These are phyloP conservation scores for Boletus vermiculosoides DNA, from an alignment of 768 basidiomycete genomes.

Conservation along the genomic window DNA sequence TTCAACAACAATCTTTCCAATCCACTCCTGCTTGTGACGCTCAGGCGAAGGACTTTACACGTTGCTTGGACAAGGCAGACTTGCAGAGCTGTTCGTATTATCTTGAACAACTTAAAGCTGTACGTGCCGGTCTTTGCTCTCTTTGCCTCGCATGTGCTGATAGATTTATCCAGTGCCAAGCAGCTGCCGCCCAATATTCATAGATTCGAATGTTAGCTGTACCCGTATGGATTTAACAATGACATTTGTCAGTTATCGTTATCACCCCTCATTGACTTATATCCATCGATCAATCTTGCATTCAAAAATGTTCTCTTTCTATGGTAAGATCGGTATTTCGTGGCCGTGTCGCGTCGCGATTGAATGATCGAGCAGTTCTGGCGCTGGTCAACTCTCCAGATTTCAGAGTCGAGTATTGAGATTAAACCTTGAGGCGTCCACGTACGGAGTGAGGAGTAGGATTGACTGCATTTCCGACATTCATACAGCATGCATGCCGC, in stretches of 20 bases:
- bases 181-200: slow-evolving; percentile 63
- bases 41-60: slow-evolving; percentile 87
- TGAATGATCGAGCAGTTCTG: not conserved
- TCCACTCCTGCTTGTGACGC: slow-evolving; percentile 57
- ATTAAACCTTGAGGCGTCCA: not conserved
- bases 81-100: slow-evolving; percentile 81
- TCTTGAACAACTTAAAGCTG: slow-evolving; percentile 84
- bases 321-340: not conserved
- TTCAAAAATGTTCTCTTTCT: not conserved
- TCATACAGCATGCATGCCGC: not conserved
- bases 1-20: slow-evolving; percentile 45
- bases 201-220: slow-evolving; percentile 12
- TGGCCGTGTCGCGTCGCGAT: not conserved
- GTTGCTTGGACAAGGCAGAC: slow-evolving; percentile 80
- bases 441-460: not conserved
- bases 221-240: slow-evolving; percentile 7
- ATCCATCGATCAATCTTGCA: not conserved
- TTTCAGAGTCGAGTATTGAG: not conserved
- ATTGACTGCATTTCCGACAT: not conserved
- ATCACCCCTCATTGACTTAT: slow-evolving; percentile 3
- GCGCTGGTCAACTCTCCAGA: not conserved
- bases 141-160: slow-evolving; percentile 10
- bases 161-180: slow-evolving; percentile 56
- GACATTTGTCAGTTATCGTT: slow-evolving; percentile 3
- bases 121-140: slow-evolving; percentile 38